Conservation (phyloP, 179 eudicot species). For the Silene coronaria region DNA sequence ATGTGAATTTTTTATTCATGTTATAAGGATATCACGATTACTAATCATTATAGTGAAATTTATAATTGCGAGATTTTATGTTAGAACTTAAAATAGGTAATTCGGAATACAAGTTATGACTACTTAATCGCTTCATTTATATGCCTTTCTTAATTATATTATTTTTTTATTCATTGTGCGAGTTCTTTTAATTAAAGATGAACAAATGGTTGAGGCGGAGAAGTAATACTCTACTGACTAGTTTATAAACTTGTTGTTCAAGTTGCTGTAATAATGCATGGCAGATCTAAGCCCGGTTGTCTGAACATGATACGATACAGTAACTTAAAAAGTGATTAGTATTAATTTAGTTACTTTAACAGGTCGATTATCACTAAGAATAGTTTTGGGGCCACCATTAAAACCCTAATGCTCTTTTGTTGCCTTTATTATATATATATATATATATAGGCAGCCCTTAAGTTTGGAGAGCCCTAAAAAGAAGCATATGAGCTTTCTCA, state of each 20-base stretch:
- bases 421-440: too few relatives aligned
- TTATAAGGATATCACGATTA: too few relatives aligned
- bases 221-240: not conserved
- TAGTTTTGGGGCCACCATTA: conserved; percentile 14
- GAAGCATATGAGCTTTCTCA: conserved; percentile 24
- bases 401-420: conserved; percentile 31
- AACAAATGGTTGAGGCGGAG: too few relatives aligned
- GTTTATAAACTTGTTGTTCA: not conserved
- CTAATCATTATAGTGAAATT: too few relatives aligned
- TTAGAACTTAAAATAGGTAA: not conserved
- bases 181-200: too few relatives aligned
- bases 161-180: too few relatives aligned
- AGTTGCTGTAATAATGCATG: conserved; percentile 19
- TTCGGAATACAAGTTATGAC: not conserved
- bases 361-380: conserved; percentile 28
- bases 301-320: conserved; percentile 19
- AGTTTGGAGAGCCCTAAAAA: conserved; percentile 21
- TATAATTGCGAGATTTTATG: too few relatives aligned
- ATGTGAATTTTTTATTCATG: too few relatives aligned
- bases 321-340: not conserved
- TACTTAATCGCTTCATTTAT: too few relatives aligned
- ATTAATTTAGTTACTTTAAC: not conserved
- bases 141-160: too few relatives aligned
- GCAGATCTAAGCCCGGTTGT: conserved; percentile 21
- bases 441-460: conserved; percentile 20